These are phyloP conservation scores for Colletotrichum kahawae DNA, from an alignment of 2,329 filamentous ascomycete genomes.

Conservation along the genomic window DNA sequence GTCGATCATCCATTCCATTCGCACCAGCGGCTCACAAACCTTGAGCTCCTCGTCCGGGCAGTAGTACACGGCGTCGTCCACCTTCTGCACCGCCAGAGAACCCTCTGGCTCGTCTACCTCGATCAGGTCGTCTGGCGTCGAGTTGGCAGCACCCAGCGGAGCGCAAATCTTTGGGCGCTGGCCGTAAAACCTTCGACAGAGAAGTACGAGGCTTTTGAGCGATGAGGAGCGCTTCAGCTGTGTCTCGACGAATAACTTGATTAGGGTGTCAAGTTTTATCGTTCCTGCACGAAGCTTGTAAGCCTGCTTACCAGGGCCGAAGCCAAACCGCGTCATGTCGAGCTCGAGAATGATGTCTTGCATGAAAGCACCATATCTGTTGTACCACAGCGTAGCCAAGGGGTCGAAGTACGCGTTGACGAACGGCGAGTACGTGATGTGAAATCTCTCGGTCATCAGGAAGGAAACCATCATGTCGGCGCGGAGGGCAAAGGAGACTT, in stretches of 20 bases:
- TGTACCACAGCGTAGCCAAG: conserved; percentile 38
- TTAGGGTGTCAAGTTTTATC: conserved; percentile 28
- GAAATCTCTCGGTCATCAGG: conserved; percentile 39
- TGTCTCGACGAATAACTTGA: conserved; percentile 31
- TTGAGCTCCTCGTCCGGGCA: conserved; percentile 35
- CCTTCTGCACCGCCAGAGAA: conserved; percentile 2
- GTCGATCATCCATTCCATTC: conserved; percentile 32
- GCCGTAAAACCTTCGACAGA: conserved; percentile 40
- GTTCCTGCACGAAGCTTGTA: conserved; percentile 27
- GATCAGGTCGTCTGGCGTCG: neutral
- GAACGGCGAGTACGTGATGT: conserved; percentile 43
- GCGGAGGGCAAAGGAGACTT: conserved; percentile 39
- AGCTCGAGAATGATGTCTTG: conserved; percentile 43
- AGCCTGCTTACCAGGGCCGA: conserved; percentile 31
- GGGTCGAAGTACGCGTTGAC: conserved; percentile 35
- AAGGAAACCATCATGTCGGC: conserved; percentile 41
- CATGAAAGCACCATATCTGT: conserved; percentile 39
- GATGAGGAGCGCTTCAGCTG: conserved; percentile 28
- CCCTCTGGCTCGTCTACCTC: neutral
- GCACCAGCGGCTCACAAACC: conserved; percentile 35
- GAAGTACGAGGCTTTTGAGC: conserved; percentile 34
- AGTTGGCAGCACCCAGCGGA: neutral
- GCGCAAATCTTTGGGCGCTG: neutral
- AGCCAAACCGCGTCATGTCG: conserved; percentile 42
- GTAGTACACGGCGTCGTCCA: conserved; percentile 24